phyloP scores from a whole-genome alignment of 208 protist species.

The Porcisia hertigi region DNA sequence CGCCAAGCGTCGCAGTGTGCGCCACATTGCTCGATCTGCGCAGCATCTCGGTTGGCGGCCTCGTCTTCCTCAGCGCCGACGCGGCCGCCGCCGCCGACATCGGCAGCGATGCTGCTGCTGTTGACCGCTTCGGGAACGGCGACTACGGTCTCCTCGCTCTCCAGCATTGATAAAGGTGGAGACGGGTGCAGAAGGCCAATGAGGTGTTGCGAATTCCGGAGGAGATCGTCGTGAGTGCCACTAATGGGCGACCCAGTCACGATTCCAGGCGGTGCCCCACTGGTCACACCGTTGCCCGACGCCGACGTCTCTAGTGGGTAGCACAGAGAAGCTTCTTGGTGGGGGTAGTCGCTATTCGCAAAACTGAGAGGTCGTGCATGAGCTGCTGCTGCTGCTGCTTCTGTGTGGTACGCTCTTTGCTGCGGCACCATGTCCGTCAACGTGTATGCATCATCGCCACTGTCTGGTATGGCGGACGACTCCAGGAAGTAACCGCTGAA shows the following conservation, averaged over 20 bases:
- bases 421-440: background rate
- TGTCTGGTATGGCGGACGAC: background rate
- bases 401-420: background rate
- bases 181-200: background rate
- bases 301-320: background rate
- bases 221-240: background rate
- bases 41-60: slow-evolving; percentile 2
- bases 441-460: background rate
- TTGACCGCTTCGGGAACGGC: background rate
- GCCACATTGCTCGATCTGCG: slow-evolving; percentile 1
- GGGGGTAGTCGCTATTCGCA: background rate
- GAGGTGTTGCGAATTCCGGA: background rate
- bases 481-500: background rate
- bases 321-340: background rate
- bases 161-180: background rate
- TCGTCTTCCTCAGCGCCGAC: slow-evolving; percentile 14
- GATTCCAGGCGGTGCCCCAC: background rate
- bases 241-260: background rate
- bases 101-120: slow-evolving; percentile 2
- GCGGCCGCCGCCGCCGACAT: too few relatives aligned
- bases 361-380: background rate
- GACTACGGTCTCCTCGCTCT: background rate
- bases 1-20: background rate
- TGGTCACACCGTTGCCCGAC: background rate
- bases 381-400: background rate